These are phyloP conservation scores for Solanum rostratum DNA, from an alignment of 257 asterid species.

Conservation along the genomic window DNA sequence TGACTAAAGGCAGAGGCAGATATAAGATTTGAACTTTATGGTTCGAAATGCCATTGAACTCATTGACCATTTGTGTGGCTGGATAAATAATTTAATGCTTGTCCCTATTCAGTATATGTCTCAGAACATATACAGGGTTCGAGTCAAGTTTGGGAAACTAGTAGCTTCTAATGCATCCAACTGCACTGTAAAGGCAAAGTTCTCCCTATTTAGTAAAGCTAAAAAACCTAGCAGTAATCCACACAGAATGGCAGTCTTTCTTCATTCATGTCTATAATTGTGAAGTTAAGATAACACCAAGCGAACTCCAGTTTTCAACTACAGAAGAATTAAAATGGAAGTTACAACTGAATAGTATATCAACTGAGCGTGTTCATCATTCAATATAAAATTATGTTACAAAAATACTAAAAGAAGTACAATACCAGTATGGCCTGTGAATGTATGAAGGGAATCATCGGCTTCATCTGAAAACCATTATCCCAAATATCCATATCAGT, in stretches of 20 bases:
- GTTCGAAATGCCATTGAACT: not conserved
- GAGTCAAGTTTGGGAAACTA: not conserved
- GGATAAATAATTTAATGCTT: not conserved
- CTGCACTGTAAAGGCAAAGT: not conserved
- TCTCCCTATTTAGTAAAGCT: not conserved
- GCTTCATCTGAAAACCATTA: conserved; percentile 47
- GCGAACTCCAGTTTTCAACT: not conserved
- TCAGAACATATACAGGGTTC: not conserved
- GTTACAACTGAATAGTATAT: not conserved
- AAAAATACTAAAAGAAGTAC: not conserved
- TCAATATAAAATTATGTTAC: not conserved
- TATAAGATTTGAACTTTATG: not conserved
- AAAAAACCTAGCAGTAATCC: not conserved
- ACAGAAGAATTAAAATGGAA: not conserved
- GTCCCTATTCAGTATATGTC: not conserved
- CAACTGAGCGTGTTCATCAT: not conserved
- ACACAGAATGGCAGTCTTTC: not conserved
- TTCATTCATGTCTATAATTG: not conserved
- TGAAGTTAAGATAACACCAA: not conserved
- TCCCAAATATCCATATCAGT: not conserved
- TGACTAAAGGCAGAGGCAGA: not conserved
- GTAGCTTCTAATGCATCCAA: not conserved
- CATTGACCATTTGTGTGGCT: not conserved
- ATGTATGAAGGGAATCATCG: conserved; percentile 80
- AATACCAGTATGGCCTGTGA: conserved; percentile 83